Base-by-base conservation (phyloP, 306 rosid species). In the Fragaria nilgerrensis region DNA sequence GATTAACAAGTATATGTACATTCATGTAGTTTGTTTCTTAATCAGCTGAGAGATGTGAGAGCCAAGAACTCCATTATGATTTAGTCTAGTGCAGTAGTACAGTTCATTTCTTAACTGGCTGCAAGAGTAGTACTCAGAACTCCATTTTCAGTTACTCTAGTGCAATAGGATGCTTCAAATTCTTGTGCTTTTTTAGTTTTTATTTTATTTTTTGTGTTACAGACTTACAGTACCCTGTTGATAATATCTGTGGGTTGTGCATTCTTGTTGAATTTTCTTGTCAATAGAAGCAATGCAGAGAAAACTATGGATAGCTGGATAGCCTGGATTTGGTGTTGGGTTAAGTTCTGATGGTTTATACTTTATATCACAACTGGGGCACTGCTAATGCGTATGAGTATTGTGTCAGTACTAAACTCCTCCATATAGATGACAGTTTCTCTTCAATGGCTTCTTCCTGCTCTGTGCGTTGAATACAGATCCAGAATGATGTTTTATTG, bases 1-100 rank as follows among this genome's bases (percentile, higher is more conserved):
- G 78, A 62, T 74, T 58, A 44, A 36, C 68, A 76, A 41, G 67
- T 66, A 65, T 12, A 53, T 53, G 27, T 69, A 73, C 45, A 48
- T 25, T 52, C 65, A 72, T 76, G 27, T 74, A 74, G 77, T 19
- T 39, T 67, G 36, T 75, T 72, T 72, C 74, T 68, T 29, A 37
- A 61, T 77, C 43, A 71, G 53, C 70, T 59, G 34, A 44, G 23
- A 20, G 70, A 3, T 53, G 29, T 50, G 47, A 37, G 70, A 37
- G 15, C 27, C 27, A 29, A 29, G 67, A 50, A 70, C 32, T 9
- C 34, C 73, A 75, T 62, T 19, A 2, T 75, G 20, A 41, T 65
- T 61, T 20, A 37, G 39, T 20, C 11, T 39, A 19, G 68, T 16
- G 39, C 45, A 68, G 11, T 63, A 63, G 45, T 16, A 25, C 66